Evolutionary conservation across 495 filamentous ascomycete genomes (phyloP).

Genomic region (Tuber magnatum): DNA sequence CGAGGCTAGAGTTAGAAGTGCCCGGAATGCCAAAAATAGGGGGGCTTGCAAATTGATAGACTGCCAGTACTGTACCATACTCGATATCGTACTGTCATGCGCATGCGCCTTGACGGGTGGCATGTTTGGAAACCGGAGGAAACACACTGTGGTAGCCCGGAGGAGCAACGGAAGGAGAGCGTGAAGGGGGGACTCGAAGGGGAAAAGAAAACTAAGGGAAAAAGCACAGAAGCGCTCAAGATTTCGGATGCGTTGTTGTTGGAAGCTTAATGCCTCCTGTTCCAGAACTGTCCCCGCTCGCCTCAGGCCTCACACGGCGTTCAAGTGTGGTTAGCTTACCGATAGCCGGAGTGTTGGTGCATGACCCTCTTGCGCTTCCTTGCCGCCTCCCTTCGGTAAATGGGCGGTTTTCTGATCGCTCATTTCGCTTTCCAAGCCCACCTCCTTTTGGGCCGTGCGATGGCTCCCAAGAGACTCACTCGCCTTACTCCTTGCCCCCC

Average conservation of each 20-base stretch:
- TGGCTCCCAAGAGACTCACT: constrained; percentile 25
- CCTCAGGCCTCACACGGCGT: background rate
- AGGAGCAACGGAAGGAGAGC: background rate
- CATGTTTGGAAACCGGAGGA: background rate
- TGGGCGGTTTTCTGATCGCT: constrained; percentile 26
- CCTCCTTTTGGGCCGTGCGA: constrained; percentile 33
- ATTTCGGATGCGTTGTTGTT: background rate
- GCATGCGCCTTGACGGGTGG: background rate
- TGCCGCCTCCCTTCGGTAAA: constrained; percentile 12
- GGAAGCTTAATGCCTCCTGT: background rate
- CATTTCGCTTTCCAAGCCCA: constrained; percentile 32
- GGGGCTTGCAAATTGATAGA: background rate
- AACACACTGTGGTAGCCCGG: background rate
- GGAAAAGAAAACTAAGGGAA: background rate
- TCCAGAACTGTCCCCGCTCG: background rate
- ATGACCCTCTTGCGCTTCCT: background rate
- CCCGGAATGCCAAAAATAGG: background rate
- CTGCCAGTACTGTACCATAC: background rate
- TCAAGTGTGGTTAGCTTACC: background rate
- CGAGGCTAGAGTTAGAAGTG: background rate
- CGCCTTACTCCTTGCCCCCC: constrained; percentile 6
- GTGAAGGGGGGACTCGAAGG: background rate
- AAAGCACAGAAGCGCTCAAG: background rate
- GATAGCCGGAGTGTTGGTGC: background rate
- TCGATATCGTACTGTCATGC: background rate